phyloP scores from a whole-genome alignment of 2,329 filamentous ascomycete genomes.

The Trichoderma polysporum region DNA sequence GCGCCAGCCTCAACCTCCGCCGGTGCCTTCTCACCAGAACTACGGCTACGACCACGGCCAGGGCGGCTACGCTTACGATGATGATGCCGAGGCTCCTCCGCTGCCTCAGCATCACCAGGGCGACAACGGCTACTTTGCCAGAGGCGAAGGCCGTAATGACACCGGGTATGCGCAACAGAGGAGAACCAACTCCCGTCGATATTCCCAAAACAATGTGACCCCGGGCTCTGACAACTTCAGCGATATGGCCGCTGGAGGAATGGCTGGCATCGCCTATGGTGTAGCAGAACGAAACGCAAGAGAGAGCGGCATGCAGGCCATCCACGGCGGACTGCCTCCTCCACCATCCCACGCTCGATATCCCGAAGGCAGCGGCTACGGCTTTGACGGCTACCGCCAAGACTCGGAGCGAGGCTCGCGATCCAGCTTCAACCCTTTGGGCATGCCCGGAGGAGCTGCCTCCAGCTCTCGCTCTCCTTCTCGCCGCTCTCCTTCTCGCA shows the following conservation, averaged over 20 bases:
- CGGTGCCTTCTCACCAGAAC: constrained; percentile 8
- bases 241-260: constrained; percentile 60
- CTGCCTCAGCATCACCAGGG: not conserved
- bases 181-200: not conserved
- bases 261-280: constrained; percentile 65
- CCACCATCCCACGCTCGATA: constrained; percentile 38
- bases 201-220: constrained; percentile 44
- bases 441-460: constrained; percentile 33
- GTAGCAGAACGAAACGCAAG: constrained; percentile 64
- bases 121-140: not conserved
- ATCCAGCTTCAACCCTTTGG: constrained; percentile 43
- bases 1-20: not conserved
- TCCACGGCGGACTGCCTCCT: constrained; percentile 45
- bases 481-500: constrained; percentile 51
- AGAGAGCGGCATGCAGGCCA: constrained; percentile 64
- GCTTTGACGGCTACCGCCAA: not conserved
- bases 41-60: constrained; percentile 10
- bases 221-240: constrained; percentile 68
- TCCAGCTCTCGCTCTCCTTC: constrained; percentile 43
- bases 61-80: not conserved
- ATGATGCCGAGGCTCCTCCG: not conserved
- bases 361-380: constrained; percentile 17
- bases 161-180: constrained; percentile 9
- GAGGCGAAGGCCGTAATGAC: constrained; percentile 7
- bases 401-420: constrained; percentile 34